Percentiles rank a stretch among this genome's conserved stretches.
Conservation (phyloP, 495 filamentous ascomycete genomes). For the Penicillium salamii region DNA sequence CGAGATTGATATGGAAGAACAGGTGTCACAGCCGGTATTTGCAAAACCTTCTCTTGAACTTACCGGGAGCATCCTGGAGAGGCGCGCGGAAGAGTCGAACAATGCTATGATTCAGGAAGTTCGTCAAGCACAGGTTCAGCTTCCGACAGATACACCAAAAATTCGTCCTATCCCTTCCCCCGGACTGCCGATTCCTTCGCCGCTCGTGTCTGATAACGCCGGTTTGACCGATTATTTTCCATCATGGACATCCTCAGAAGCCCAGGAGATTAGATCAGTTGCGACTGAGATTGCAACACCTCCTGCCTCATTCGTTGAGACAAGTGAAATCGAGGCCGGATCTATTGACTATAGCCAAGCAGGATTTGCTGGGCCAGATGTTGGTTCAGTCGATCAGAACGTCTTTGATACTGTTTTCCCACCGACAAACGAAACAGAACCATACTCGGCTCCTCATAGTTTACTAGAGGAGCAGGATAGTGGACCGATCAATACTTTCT, state of each 20-base stretch:
- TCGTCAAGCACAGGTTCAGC: constrained; percentile 4
- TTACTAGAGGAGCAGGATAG: not conserved
- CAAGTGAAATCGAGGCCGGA: not conserved
- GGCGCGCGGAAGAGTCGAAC: constrained; percentile 1
- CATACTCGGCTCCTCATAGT: not conserved
- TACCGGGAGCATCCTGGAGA: constrained; percentile 10
- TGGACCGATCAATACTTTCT: not conserved
- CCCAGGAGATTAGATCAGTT: constrained; percentile 9
- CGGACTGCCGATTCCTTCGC: constrained; percentile 45
- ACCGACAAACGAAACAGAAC: not conserved
- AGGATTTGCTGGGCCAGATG: not conserved
- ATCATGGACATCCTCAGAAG: constrained; percentile 9
- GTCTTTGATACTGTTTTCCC: not conserved
- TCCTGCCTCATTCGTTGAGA: not conserved
- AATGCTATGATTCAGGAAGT: constrained; percentile 1
- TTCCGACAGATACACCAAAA: constrained; percentile 42
- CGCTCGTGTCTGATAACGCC: constrained; percentile 32
- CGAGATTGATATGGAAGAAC: constrained; percentile 10
- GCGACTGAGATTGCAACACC: not conserved
- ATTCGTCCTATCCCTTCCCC: constrained; percentile 46
- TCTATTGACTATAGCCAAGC: not conserved
- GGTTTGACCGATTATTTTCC: constrained; percentile 32
- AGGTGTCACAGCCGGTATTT: constrained; percentile 18
- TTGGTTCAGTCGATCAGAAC: not conserved
- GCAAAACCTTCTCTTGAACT: constrained; percentile 22